A percentile compares a stretch with the other conserved stretches of the same genome.
phyloP scores from a whole-genome alignment of 192 early-diverging fungal species.

The Coemansia sp. region DNA sequence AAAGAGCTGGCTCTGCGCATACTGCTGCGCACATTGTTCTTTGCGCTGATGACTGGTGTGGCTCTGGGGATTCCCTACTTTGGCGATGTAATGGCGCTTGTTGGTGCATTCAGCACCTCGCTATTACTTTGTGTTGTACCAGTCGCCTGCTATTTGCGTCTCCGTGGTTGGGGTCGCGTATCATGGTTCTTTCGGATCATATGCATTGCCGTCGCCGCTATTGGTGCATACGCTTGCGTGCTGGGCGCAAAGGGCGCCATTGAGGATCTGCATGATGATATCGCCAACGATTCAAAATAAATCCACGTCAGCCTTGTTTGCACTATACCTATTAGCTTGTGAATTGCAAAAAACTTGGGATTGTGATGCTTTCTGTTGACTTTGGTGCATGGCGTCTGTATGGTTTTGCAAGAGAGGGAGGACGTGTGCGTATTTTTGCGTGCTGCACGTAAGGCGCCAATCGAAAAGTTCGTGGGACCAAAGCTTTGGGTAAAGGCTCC shows the following conservation, averaged over 20 bases:
- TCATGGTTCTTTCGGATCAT: conserved; percentile 54
- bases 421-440: neutral
- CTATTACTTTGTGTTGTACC: conserved; percentile 77
- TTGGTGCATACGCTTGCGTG: conserved; percentile 32
- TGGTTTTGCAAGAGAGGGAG: neutral
- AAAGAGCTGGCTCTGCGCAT: conserved; percentile 57
- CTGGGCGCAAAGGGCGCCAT: conserved; percentile 40
- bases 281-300: conserved; percentile 14
- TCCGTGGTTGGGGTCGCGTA: conserved; percentile 62
- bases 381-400: neutral
- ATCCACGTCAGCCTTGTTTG: neutral
- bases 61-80: conserved; percentile 75
- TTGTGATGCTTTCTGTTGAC: neutral
- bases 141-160: conserved; percentile 64
- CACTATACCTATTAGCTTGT: too few relatives aligned
- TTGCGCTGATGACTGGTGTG: conserved; percentile 58
- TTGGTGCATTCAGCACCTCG: conserved; percentile 73
- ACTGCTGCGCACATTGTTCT: conserved; percentile 56
- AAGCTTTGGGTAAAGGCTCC: neutral
- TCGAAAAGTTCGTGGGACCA: neutral
- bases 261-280: conserved; percentile 28
- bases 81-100: conserved; percentile 70
- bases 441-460: neutral
- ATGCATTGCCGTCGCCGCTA: conserved; percentile 58
- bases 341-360: neutral